phyloP scores from a whole-genome alignment of 2,329 filamentous ascomycete species.

The Mariannaea elegans region DNA sequence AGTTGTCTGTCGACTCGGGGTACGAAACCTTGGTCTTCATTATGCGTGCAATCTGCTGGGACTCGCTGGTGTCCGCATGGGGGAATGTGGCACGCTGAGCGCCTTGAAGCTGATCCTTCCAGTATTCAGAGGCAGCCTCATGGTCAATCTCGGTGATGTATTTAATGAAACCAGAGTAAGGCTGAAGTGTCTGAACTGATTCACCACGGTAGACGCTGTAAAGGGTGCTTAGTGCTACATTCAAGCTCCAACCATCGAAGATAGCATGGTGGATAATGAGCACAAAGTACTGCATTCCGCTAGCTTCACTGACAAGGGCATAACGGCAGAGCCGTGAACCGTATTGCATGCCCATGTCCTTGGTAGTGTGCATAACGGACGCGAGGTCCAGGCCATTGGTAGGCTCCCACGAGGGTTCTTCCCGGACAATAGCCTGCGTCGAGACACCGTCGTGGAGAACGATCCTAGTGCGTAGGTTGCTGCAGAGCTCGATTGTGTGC shows the following conservation, averaged over 20 bases:
- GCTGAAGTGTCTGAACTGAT: not conserved
- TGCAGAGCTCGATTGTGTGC: not conserved
- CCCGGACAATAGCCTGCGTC: no score
- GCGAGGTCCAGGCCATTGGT: not conserved
- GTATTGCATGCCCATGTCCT: not conserved
- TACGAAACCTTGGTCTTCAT: not conserved
- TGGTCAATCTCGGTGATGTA: not conserved
- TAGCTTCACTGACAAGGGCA: not conserved
- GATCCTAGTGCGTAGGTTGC: not conserved
- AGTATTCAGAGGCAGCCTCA: not conserved
- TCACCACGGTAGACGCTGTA: not conserved
- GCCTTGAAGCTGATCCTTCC: not conserved
- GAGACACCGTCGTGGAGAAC: not conserved
- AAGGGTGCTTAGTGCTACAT: not conserved
- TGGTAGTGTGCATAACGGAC: not conserved
- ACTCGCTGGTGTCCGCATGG: slow-evolving; percentile 57
- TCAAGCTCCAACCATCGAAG: slow-evolving; percentile 1
- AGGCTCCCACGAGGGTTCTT: no score
- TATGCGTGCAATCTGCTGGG: no score
- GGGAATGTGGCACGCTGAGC: slow-evolving; percentile 49
- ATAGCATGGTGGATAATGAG: not conserved
- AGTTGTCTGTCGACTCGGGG: not conserved
- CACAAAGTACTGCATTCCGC: not conserved
- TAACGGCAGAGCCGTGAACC: no score
- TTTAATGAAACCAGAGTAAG: no score